Evolutionary conservation across 75 land plant genomes (phyloP), one percentile per base, ranked within the genome.

Genomic region (Pseudotsuga menziesii): DNA sequence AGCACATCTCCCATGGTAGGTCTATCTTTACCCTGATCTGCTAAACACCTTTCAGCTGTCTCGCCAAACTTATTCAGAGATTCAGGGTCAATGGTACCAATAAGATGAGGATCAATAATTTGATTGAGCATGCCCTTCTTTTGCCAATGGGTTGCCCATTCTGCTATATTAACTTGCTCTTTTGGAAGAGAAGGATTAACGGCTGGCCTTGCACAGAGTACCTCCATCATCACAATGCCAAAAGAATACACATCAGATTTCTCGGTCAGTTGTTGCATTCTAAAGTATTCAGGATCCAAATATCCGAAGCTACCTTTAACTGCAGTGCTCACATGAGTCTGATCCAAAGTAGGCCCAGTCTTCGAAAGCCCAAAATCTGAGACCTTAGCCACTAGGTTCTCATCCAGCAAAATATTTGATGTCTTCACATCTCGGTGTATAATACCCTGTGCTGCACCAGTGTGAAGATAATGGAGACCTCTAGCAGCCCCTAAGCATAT

Each of bases 401-500:
- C 85, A 27, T 86, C 88, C 16, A 86, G 74, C 13, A 86, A 77
- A 70, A 83, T 86, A 70, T 86, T 86, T 22, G 85, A 83, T 26
- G 88, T 80, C 61, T 86, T 86, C n/a, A 86, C 85, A 74, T 83
- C 82, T 6, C 88, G 73, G 29, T 86, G 88, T 58, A 86, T 86
- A 29, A 86, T 90, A 12, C 89, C 86, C 15, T 88, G 88, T 12
- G 86, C 80, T 15, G 92, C 85, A 4, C 92, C 97, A 4, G 97
- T 94, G 88, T 92, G 97, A 58, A 94, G 89, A 75, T n/a, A n/a
- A n/a, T n/a, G n/a, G n/a, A n/a, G n/a, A n/a, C n/a, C n/a, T n/a
- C n/a, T n/a, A n/a, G n/a, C 97, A 54, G 92, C 89, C 29, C 97
- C 97, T 41, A 94, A 89, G 85, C 94, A 94, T 58, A 92, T 92